A percentile compares a stretch with the other conserved stretches of the same genome.
phyloP scores from a whole-genome alignment of 495 filamentous ascomycete genomes.

The Aspergillus panamensis region DNA sequence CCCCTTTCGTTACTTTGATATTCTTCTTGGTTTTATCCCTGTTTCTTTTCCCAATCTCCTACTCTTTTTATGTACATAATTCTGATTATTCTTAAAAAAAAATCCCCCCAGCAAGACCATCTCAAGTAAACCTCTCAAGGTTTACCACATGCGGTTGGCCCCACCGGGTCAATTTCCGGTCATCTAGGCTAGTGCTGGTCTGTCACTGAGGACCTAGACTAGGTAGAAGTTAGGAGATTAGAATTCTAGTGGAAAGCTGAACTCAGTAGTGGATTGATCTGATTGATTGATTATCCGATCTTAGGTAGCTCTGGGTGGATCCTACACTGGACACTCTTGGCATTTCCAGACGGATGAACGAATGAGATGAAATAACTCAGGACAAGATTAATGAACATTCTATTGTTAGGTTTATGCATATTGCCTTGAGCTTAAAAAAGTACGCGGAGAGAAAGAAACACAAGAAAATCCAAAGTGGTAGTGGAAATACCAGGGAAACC shows the following conservation, averaged over 20 bases:
- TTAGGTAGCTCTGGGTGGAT: neutral
- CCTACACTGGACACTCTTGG: neutral
- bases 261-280: neutral
- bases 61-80: too few relatives aligned
- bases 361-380: neutral
- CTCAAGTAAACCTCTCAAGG: constrained; percentile 8
- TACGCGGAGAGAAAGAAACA: neutral
- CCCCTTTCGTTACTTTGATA: neutral
- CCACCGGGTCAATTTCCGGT: neutral
- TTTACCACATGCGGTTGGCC: constrained; percentile 2
- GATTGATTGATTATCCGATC: neutral
- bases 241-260: neutral
- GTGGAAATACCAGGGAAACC: constrained; percentile 6
- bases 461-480: neutral
- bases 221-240: neutral
- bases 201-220: neutral
- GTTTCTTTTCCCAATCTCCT: neutral
- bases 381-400: neutral
- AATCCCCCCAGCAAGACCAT: neutral
- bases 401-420: neutral
- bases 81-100: neutral
- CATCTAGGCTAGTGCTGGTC: neutral
- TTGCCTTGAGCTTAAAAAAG: neutral
- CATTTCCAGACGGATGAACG: neutral
- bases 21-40: neutral